phyloP scores from a whole-genome alignment of 140 eudicot species.

The Ambrosia hybrid region DNA sequence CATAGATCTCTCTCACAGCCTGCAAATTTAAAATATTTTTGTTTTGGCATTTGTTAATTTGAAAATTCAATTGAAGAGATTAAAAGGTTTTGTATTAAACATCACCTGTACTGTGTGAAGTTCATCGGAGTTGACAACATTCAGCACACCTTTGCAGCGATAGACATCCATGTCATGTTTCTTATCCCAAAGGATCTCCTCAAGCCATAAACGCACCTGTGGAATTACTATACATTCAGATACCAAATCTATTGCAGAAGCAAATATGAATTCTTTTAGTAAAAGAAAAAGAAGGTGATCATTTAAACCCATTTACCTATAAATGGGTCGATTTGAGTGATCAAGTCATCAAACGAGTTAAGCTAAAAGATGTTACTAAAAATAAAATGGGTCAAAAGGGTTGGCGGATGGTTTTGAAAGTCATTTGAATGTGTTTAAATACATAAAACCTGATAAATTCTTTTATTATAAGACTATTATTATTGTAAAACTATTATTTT shows the following conservation, averaged over 20 bases:
- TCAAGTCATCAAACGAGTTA: background rate
- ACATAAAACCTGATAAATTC: background rate
- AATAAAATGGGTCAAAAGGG: background rate
- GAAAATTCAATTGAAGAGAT: background rate
- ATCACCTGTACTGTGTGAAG: conserved; percentile 85
- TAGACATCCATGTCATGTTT: conserved; percentile 84
- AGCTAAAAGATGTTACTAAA: background rate
- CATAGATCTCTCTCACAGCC: conserved; percentile 96
- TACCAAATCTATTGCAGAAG: too few relatives aligned
- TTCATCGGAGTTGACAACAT: conserved; percentile 67
- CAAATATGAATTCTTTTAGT: background rate
- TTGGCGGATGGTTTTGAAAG: background rate
- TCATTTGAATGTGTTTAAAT: background rate
- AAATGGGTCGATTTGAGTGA: background rate
- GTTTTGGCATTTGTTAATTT: background rate
- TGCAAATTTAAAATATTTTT: conserved; percentile 16
- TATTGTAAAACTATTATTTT: background rate
- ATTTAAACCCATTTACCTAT: background rate
- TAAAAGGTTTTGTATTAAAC: background rate
- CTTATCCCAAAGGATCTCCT: conserved; percentile 37
- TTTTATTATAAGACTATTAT: background rate
- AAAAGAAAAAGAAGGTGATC: background rate
- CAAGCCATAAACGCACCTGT: conserved; percentile 80
- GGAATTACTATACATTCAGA: too few relatives aligned
- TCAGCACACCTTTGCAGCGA: conserved; percentile 90